Conservation (phyloP, 192 early-diverging fungal genomes). For the Backusella liffmaniae region DNA sequence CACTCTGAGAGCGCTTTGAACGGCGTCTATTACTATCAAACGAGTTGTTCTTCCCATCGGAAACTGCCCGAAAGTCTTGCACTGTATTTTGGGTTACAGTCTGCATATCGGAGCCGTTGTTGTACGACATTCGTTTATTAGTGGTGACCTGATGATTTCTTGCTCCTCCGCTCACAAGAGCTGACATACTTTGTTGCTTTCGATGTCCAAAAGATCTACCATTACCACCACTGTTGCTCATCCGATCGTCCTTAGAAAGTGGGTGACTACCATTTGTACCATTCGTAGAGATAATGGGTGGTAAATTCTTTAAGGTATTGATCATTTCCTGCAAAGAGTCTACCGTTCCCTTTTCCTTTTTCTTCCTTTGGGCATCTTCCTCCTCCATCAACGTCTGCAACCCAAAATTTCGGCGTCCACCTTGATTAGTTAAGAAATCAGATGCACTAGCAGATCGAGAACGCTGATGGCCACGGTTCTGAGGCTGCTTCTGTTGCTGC, state of each 20-base stretch:
- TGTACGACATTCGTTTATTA: constrained; percentile 25
- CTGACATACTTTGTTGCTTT: constrained; percentile 34
- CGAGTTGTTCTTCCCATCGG: constrained; percentile 6
- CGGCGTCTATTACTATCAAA: neutral
- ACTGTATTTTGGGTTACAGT: constrained; percentile 18
- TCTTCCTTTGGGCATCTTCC: constrained; percentile 14
- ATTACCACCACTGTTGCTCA: neutral
- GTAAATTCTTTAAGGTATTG: constrained; percentile 46
- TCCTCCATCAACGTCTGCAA: constrained; percentile 32
- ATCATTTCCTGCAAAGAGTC: constrained; percentile 53
- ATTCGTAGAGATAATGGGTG: constrained; percentile 27
- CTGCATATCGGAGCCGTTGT: constrained; percentile 21
- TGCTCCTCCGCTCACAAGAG: constrained; percentile 12
- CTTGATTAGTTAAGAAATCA: constrained; percentile 12
- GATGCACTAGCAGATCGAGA: constrained; percentile 34
- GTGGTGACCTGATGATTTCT: neutral
- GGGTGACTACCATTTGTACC: neutral
- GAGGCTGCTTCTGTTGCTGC: neutral
- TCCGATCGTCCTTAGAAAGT: neutral
- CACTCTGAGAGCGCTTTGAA: neutral
- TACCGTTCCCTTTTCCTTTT: constrained; percentile 41
- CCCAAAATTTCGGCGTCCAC: constrained; percentile 13
- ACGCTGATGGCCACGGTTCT: constrained; percentile 29
- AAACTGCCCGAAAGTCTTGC: constrained; percentile 17
- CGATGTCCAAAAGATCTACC: constrained; percentile 25